Conservation (phyloP, 2,329 filamentous ascomycete species). For the Talaromyces sp. region DNA sequence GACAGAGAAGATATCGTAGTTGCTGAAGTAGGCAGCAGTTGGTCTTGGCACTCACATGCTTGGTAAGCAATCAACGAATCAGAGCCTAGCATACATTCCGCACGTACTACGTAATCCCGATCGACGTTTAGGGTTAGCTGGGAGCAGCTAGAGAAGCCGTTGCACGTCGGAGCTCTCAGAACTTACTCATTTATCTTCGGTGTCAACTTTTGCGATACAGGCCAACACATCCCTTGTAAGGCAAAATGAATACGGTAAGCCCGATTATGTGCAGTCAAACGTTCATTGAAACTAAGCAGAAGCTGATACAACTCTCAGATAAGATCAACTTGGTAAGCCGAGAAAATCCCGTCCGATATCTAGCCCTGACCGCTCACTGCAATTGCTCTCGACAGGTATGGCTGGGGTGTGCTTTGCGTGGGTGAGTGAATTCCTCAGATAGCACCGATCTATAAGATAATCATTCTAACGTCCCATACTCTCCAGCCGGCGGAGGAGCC, state of each 20-base stretch:
- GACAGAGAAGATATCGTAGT: background rate
- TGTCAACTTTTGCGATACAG: background rate
- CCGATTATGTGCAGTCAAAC: background rate
- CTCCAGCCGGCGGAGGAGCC: conserved; percentile 75
- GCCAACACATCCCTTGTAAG: background rate
- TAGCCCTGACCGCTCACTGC: background rate
- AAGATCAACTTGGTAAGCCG: conserved; percentile 56
- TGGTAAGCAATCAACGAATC: background rate
- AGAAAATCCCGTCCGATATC: conserved; percentile 8
- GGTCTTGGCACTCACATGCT: conserved; percentile 3
- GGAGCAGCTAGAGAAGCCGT: background rate
- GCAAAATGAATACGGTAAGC: conserved; percentile 50
- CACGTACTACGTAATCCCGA: background rate
- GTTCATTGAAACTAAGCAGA: background rate
- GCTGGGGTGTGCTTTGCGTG: conserved; percentile 84
- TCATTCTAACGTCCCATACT: background rate
- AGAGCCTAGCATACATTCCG: background rate
- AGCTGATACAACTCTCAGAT: conserved; percentile 39
- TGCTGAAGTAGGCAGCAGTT: background rate
- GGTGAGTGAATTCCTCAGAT: conserved; percentile 54
- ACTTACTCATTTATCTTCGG: background rate
- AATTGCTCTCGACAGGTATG: conserved; percentile 59
- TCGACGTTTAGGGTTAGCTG: background rate
- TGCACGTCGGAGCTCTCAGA: background rate
- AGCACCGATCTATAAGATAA: background rate